A percentile compares a stretch with the other conserved stretches of the same genome.
phyloP scores from a whole-genome alignment of 495 filamentous ascomycete genomes.

The Hyphodiscus hymeniophilus region DNA sequence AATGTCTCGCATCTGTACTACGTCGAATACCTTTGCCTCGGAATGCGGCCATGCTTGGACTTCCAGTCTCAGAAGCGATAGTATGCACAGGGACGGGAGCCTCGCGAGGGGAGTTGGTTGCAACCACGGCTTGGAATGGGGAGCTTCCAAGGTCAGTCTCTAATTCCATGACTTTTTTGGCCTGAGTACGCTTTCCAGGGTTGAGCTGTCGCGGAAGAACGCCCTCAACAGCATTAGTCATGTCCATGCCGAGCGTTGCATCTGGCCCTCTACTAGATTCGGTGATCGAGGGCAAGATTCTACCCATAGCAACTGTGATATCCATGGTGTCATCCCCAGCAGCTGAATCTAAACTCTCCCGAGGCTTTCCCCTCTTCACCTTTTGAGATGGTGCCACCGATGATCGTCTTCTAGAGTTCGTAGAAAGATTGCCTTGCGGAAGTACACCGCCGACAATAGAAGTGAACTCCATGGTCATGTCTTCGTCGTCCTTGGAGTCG shows the following conservation, averaged over 20 bases:
- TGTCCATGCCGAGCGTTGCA: constrained; percentile 59
- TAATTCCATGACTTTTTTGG: constrained; percentile 51
- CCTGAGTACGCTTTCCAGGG: constrained; percentile 36
- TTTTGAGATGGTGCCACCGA: constrained; percentile 7
- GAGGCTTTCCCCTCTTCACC: not conserved
- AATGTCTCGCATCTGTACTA: constrained; percentile 33
- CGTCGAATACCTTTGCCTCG: constrained; percentile 45
- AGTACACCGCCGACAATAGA: constrained; percentile 73
- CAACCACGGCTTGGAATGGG: constrained; percentile 39
- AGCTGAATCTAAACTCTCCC: constrained; percentile 17
- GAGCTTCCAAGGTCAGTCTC: constrained; percentile 42
- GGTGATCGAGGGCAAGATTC: constrained; percentile 42
- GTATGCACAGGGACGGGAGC: constrained; percentile 29
- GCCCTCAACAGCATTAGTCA: constrained; percentile 71
- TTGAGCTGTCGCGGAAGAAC: constrained; percentile 49
- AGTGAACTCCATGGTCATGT: constrained; percentile 83
- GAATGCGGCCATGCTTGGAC: constrained; percentile 48
- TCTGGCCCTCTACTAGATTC: constrained; percentile 9
- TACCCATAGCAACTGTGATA: constrained; percentile 64
- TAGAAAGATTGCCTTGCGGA: constrained; percentile 28
- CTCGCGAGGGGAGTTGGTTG: constrained; percentile 28
- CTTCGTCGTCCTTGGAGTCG: constrained; percentile 40
- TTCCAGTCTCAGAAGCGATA: constrained; percentile 50
- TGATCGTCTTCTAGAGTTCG: constrained; percentile 16
- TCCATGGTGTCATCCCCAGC: constrained; percentile 50